A percentile compares a stretch with the other conserved stretches of the same genome.
phyloP scores from a whole-genome alignment of 1,139 yeast genomes.

The Groenewaldozyma sp. region DNA sequence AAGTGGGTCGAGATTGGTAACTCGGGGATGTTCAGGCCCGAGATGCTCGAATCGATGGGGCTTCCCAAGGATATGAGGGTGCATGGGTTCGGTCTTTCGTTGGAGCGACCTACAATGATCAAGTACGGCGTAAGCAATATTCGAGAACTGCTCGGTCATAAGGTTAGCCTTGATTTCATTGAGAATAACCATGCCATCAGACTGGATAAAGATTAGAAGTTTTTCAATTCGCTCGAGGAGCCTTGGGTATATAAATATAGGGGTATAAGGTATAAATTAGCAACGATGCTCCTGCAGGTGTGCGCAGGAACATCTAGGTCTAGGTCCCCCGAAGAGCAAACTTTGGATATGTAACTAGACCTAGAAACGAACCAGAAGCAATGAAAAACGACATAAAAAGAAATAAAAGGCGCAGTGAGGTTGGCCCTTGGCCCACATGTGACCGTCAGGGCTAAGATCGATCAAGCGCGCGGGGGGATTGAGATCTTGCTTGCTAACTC shows the following conservation, averaged over 20 bases:
- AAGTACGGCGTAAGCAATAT: slow-evolving; percentile 93
- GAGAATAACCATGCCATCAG: slow-evolving; percentile 97
- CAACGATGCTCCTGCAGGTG: background rate
- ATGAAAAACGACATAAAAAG: too few relatives aligned
- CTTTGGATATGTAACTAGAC: too few relatives aligned
- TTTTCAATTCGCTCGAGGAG: too few relatives aligned
- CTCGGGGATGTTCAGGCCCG: slow-evolving; percentile 99
- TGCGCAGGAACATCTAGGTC: background rate
- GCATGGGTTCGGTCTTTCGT: slow-evolving; percentile 93
- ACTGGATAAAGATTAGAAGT: slow-evolving; percentile 47
- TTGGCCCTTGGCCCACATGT: too few relatives aligned
- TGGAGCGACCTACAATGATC: slow-evolving; percentile 99
- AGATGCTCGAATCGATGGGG: slow-evolving; percentile 98
- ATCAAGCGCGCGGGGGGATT: too few relatives aligned
- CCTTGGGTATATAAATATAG: too few relatives aligned
- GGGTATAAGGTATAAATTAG: too few relatives aligned
- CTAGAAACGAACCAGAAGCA: too few relatives aligned
- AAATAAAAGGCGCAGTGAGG: too few relatives aligned
- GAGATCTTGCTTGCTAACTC: too few relatives aligned
- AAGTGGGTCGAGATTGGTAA: slow-evolving; percentile 99
- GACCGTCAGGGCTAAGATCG: too few relatives aligned
- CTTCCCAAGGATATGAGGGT: slow-evolving; percentile 90
- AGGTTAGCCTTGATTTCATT: slow-evolving; percentile 85
- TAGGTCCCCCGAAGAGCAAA: too few relatives aligned
- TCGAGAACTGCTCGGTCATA: slow-evolving; percentile 90